A percentile compares a stretch with the other conserved stretches of the same genome.
These are phyloP conservation scores for Mayamaea pseudoterrestris DNA, from an alignment of 108 stramenopile species.

Conservation along the genomic window DNA sequence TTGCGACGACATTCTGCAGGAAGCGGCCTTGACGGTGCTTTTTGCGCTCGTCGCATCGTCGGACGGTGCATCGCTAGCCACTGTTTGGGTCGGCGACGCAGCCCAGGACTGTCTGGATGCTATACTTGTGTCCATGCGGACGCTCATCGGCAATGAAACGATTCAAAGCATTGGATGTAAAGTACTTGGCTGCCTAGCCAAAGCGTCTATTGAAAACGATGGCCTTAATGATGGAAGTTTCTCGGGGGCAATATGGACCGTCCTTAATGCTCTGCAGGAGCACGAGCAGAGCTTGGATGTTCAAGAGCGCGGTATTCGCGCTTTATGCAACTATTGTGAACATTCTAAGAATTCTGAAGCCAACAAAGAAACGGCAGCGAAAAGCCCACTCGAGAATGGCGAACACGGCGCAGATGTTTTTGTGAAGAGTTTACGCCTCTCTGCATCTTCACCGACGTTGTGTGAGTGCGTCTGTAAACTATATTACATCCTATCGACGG, in stretches of 20 bases:
- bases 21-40: conserved; percentile 18
- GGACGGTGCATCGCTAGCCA: conserved; percentile 2
- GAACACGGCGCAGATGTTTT: conserved; percentile 17
- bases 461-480: conserved; percentile 25
- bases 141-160: conserved; percentile 9
- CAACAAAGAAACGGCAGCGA: conserved; percentile 16
- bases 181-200: conserved; percentile 24
- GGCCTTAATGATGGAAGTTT: conserved; percentile 20
- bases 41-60: conserved; percentile 12
- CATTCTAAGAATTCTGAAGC: conserved; percentile 18
- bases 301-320: conserved; percentile 27
- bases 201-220: conserved; percentile 14
- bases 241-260: conserved; percentile 20
- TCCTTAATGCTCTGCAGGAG: conserved; percentile 20
- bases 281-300: conserved; percentile 13
- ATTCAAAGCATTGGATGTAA: conserved; percentile 29
- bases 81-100: conserved; percentile 9
- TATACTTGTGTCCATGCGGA: conserved; percentile 31
- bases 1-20: conserved; percentile 15
- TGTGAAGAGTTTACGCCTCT: conserved; percentile 9
- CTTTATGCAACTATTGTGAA: conserved; percentile 28
- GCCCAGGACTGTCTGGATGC: conserved; percentile 24
- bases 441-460: conserved; percentile 12
- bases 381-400: conserved; percentile 18
- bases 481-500: conserved; percentile 22